Conservation (phyloP, 495 filamentous ascomycete genomes). For the Penicillium waksmanii region DNA sequence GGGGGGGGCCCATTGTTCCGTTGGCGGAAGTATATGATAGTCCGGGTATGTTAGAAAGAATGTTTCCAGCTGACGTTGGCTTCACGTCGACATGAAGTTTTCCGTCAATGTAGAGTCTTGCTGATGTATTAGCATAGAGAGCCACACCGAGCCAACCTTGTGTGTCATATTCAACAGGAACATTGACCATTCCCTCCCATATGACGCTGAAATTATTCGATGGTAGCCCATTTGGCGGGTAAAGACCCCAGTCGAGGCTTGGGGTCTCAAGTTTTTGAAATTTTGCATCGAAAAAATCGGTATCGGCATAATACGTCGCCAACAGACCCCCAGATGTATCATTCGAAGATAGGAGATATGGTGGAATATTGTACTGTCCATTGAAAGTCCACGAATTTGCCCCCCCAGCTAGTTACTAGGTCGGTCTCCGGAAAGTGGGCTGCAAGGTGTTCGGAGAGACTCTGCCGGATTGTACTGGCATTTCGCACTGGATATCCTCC, state of each 20-base stretch:
- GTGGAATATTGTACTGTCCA: constrained; percentile 43
- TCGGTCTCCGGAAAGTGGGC: constrained; percentile 26
- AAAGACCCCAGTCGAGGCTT: constrained; percentile 45
- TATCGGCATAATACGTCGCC: constrained; percentile 46
- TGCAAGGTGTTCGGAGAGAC: constrained; percentile 35
- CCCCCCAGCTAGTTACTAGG: constrained; percentile 46
- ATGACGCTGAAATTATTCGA: constrained; percentile 49
- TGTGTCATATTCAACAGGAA: constrained; percentile 38
- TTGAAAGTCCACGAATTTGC: constrained; percentile 47
- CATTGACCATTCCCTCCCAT: constrained; percentile 43
- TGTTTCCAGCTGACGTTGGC: constrained; percentile 18
- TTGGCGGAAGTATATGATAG: constrained; percentile 35
- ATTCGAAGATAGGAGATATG: constrained; percentile 41
- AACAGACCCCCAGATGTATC: constrained; percentile 35
- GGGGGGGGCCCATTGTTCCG: constrained; percentile 37
- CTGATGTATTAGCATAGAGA: constrained; percentile 41
- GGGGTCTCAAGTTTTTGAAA: constrained; percentile 36
- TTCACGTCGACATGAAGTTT: constrained; percentile 15
- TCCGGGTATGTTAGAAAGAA: constrained; percentile 29
- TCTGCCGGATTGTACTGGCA: constrained; percentile 45
- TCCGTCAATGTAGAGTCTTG: constrained; percentile 39
- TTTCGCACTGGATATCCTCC: constrained; percentile 42
- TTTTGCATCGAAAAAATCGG: constrained; percentile 36
- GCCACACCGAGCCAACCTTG: constrained; percentile 36
- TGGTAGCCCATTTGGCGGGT: constrained; percentile 41